Percentiles rank a stretch among this genome's conserved stretches.
Evolutionary conservation across 768 basidiomycete genomes (phyloP).

Genomic region (Tubosaeta sp.): DNA sequence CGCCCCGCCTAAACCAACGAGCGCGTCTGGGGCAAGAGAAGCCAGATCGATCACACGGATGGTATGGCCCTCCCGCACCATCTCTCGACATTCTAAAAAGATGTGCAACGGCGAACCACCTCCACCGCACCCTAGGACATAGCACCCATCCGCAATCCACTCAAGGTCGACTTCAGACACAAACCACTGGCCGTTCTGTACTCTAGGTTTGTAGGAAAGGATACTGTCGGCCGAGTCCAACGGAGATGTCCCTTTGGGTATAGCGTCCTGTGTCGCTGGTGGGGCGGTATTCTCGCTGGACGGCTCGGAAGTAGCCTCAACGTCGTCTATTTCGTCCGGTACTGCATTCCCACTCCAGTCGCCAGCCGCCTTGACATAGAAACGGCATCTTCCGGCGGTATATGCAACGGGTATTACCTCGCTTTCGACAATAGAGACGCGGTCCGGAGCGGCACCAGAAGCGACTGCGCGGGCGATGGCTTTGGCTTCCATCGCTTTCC

Average conservation of each 20-base stretch:
- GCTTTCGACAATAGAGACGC: slow-evolving; percentile 51
- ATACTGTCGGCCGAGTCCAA: slow-evolving; percentile 23
- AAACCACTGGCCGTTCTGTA: slow-evolving; percentile 41
- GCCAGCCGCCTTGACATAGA: slow-evolving; percentile 61
- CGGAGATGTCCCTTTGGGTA: slow-evolving; percentile 13
- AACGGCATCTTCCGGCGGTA: slow-evolving; percentile 31
- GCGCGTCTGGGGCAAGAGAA: slow-evolving; percentile 39
- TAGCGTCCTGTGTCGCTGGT: slow-evolving; percentile 2
- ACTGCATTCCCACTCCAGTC: slow-evolving; percentile 35
- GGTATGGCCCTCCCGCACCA: slow-evolving; percentile 45
- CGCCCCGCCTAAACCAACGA: slow-evolving; percentile 38
- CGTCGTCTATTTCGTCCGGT: slow-evolving; percentile 20
- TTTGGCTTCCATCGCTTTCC: slow-evolving; percentile 32
- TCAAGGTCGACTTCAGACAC: slow-evolving; percentile 47
- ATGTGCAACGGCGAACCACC: slow-evolving; percentile 55
- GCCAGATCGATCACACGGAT: slow-evolving; percentile 45
- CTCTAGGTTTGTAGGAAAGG: slow-evolving; percentile 33
- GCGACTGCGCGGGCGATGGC: slow-evolving; percentile 43
- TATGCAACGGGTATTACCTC: slow-evolving; percentile 45
- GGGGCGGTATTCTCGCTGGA: slow-evolving; percentile 3
- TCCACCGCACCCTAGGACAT: slow-evolving; percentile 59
- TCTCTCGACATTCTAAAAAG: slow-evolving; percentile 48
- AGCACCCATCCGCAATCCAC: slow-evolving; percentile 62
- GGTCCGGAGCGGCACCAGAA: slow-evolving; percentile 42
- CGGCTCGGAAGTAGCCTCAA: neutral